Conservation (phyloP, 2,329 filamentous ascomycete genomes). For the Gnomoniopsis sp. region DNA sequence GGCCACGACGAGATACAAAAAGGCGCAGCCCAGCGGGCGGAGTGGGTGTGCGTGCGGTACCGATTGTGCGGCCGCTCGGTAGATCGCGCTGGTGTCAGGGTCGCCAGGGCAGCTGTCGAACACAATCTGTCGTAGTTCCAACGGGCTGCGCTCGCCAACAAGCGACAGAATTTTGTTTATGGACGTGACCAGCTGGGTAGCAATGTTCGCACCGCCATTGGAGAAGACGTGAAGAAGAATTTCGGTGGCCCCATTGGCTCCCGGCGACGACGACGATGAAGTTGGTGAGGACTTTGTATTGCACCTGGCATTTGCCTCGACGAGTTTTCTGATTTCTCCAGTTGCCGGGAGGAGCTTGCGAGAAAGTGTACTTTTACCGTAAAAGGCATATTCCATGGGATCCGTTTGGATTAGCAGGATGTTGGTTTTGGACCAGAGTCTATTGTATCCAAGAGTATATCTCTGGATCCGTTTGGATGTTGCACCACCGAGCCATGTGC, state of each 20-base stretch:
- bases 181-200: slow-evolving; percentile 12
- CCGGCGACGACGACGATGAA: no score
- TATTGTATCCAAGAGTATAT: slow-evolving; percentile 12
- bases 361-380: not conserved
- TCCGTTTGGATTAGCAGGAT: slow-evolving; percentile 14
- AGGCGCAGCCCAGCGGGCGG: slow-evolving; percentile 3
- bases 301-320: not conserved
- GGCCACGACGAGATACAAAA: slow-evolving; percentile 1
- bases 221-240: slow-evolving; percentile 13
- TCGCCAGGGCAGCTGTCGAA: slow-evolving; percentile 15
- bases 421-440: slow-evolving; percentile 4
- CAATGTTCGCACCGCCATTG: slow-evolving; percentile 10
- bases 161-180: slow-evolving; percentile 4
- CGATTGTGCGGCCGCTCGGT: slow-evolving; percentile 5
- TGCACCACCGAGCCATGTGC: slow-evolving; percentile 16
- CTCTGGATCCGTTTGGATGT: slow-evolving; percentile 12
- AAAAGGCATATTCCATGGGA: slow-evolving; percentile 5
- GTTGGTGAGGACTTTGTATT: not conserved
- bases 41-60: slow-evolving; percentile 1
- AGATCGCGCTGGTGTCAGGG: slow-evolving; percentile 1
- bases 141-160: not conserved
- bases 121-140: slow-evolving; percentile 11
- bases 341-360: slow-evolving; percentile 10
- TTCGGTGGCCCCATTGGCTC: not conserved
- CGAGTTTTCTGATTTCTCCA: slow-evolving; percentile 8